Conservation (phyloP, 2,329 filamentous ascomycete species). For the Ophiostoma novo-ulmi region DNA sequence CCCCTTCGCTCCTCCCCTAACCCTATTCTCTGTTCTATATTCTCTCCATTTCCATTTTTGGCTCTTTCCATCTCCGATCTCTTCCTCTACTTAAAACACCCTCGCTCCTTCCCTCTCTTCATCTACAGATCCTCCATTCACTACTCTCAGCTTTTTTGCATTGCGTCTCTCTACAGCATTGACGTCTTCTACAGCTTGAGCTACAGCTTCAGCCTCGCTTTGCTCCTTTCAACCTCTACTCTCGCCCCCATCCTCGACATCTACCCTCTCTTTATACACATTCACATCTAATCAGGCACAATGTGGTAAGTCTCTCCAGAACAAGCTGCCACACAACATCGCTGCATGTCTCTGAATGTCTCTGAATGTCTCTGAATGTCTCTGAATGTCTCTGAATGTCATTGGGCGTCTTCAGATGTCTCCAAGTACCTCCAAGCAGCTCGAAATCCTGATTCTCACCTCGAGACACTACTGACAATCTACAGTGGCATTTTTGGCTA, state of each 20-base stretch:
- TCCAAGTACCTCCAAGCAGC: background rate
- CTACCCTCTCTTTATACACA: background rate
- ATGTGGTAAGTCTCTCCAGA: constrained; percentile 34
- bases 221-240: background rate
- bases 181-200: background rate
- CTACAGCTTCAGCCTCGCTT: background rate
- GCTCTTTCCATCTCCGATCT: background rate
- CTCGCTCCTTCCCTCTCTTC: background rate
- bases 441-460: background rate
- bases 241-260: background rate
- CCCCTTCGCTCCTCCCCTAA: background rate
- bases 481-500: constrained; percentile 91
- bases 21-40: background rate
- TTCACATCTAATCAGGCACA: constrained; percentile 29
- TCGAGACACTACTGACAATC: constrained; percentile 29
- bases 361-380: background rate
- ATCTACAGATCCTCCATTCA: background rate
- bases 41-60: background rate
- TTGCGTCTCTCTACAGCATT: background rate
- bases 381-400: background rate
- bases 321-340: background rate
- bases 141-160: background rate
- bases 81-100: background rate
- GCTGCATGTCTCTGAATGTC: background rate
- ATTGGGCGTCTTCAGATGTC: too few relatives aligned